Conservation (phyloP, 768 basidiomycete species). For the Pisolithus albus region DNA sequence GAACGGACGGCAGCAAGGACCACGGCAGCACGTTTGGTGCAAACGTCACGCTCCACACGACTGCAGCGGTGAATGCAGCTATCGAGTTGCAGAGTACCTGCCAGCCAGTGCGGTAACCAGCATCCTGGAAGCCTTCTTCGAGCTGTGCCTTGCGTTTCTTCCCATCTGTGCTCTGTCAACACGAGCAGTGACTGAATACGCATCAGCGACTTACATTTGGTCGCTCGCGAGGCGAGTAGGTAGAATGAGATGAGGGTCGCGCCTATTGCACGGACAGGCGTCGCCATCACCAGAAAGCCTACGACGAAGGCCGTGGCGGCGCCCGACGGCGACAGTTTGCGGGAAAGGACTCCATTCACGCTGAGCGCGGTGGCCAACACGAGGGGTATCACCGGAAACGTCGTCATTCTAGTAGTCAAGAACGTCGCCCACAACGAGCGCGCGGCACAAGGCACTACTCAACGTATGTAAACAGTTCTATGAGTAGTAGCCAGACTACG, state of each 20-base stretch:
- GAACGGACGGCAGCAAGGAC: slow-evolving; percentile 17
- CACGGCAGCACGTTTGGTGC: slow-evolving; percentile 38
- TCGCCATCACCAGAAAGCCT: slow-evolving; percentile 66
- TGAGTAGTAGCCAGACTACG: too few relatives aligned
- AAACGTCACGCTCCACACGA: slow-evolving; percentile 60
- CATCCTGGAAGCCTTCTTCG: slow-evolving; percentile 71
- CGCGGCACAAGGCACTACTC: too few relatives aligned
- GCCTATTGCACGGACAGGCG: slow-evolving; percentile 60
- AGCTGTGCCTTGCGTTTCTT: slow-evolving; percentile 67
- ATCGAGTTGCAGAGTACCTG: slow-evolving; percentile 83
- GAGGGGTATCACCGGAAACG: slow-evolving; percentile 37
- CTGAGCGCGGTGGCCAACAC: slow-evolving; percentile 49
- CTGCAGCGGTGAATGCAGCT: slow-evolving; percentile 50
- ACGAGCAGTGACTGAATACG: not conserved
- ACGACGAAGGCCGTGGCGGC: slow-evolving; percentile 71
- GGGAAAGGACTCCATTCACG: slow-evolving; percentile 62
- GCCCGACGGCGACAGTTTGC: slow-evolving; percentile 72
- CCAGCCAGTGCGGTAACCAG: slow-evolving; percentile 68
- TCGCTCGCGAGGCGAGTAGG: slow-evolving; percentile 72
- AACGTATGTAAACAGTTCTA: too few relatives aligned
- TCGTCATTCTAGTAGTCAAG: slow-evolving; percentile 3
- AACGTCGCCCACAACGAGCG: too few relatives aligned
- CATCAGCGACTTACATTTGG: slow-evolving; percentile 51
- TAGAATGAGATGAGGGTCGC: slow-evolving; percentile 71
- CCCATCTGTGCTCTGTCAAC: slow-evolving; percentile 43